Base-by-base conservation (phyloP, 106 monocot species). In the Hemerocallis citrina region DNA sequence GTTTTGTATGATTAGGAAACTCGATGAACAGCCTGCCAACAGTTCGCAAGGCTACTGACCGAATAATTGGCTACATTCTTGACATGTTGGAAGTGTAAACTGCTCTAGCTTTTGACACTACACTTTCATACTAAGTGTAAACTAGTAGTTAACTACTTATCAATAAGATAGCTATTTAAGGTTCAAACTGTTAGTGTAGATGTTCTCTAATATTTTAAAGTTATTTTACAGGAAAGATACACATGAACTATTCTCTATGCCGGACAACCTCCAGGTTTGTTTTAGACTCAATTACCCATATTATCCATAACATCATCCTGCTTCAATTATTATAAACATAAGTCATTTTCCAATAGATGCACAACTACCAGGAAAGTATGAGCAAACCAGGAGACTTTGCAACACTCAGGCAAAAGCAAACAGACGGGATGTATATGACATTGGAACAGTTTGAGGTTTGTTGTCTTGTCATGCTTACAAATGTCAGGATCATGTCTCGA, bases 381-480 rank as follows among this genome's bases (percentile, higher is more conserved):
- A 73, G 31, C 17, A 59, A 48, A 32, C 81, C 76, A 15, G 63
- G 67, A 7, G 71, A 81, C 37, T 75, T 81, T 36, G 81, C 81
- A 46, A 81, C 81, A 19, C 38, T 81, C 30, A 55, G 75, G 27
- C 81, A 81, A 55, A 81, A 75, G 45, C 39, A 68, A 40, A 62
- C 43, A 39, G 81, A 81, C 57, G 70, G 75, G 28, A 81, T 76
- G 75, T 81, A 81, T 28, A 16, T 22, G 8, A 56, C 71, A 4
- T 59, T 81, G 37, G 81, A 81, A 20, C 75, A 81, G 25, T 81
- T 81, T 38, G 75, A 81, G 81, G 81, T 81, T 38, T 1, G 6
- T 27, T 19, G 20, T 38, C 14, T 52, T 44, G 12, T 72, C 28
- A 9, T 31, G 30, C 5, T 32, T n/a, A n/a, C n/a, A n/a, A n/a